Percentiles rank a stretch among this genome's conserved stretches.
Conservation (phyloP, 2,329 filamentous ascomycete genomes). For the Botrytis pseudocinerea region DNA sequence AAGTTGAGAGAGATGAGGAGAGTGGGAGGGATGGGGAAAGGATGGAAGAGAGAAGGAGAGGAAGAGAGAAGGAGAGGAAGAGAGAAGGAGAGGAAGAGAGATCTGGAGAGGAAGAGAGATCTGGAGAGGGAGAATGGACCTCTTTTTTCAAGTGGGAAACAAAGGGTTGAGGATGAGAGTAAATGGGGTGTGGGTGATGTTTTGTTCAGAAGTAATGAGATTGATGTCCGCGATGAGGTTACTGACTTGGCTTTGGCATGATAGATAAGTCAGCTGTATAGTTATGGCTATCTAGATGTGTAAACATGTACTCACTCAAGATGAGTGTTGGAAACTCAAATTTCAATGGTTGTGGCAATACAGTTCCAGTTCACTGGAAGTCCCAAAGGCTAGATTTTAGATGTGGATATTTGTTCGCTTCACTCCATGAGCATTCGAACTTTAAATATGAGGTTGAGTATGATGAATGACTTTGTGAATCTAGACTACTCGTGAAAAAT, state of each 20-base stretch:
- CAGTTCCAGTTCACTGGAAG: background rate
- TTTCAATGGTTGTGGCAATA: background rate
- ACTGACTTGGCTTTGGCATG: background rate
- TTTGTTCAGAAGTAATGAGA: background rate
- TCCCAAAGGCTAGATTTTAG: background rate
- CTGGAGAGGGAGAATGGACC: background rate
- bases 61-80: too few species aligned
- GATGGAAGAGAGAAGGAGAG: background rate
- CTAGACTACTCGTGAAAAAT: background rate
- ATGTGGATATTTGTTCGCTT: background rate
- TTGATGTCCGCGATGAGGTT: background rate
- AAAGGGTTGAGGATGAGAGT: background rate
- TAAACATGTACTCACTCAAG: background rate
- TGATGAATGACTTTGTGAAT: background rate
- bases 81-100: too few species aligned
- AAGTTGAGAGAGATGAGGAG: background rate
- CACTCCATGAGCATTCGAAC: background rate
- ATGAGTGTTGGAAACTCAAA: background rate
- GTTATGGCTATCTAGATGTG: background rate
- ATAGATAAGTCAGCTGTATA: background rate
- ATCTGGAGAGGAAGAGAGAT: background rate
- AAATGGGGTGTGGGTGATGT: background rate
- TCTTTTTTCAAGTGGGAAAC: background rate
- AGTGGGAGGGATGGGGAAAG: background rate
- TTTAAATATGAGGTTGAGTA: background rate